Conservation (phyloP, 139 green algal genomes). For the Microglena sp. region DNA sequence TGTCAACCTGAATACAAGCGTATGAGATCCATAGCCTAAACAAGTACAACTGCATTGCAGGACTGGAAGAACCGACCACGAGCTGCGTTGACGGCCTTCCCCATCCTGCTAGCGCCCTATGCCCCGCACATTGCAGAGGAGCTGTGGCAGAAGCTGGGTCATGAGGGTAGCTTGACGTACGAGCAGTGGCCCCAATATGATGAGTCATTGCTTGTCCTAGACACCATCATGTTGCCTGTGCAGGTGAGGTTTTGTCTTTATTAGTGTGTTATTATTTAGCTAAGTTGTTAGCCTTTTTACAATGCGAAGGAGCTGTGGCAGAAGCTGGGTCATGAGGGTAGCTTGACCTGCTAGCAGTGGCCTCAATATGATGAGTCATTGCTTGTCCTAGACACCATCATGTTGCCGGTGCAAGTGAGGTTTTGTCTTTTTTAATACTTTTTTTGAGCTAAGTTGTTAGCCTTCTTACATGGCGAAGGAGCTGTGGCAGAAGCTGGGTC, state of each 20-base stretch:
- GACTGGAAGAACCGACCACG: constrained; percentile 21
- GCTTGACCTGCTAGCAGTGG: constrained; percentile 77
- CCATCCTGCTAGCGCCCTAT: constrained; percentile 89
- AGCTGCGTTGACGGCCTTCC: constrained; percentile 55
- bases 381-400: constrained; percentile 72
- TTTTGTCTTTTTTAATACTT: not conserved
- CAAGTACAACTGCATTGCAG: not conserved
- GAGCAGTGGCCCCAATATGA: constrained; percentile 68
- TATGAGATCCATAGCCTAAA: too few species aligned
- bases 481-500: constrained; percentile 60
- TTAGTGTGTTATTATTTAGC: not conserved
- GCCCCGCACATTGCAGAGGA: constrained; percentile 93
- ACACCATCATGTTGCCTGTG: constrained; percentile 74
- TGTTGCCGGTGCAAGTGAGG: constrained; percentile 69
- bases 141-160: constrained; percentile 60
- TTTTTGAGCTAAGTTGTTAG: not conserved
- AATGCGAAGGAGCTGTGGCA: constrained; percentile 86
- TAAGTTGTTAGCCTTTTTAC: too few species aligned
- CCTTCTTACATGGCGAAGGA: constrained; percentile 93
- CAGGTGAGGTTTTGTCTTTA: constrained; percentile 36
- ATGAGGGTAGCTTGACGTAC: constrained; percentile 57
- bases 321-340: constrained; percentile 27
- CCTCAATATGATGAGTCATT: constrained; percentile 60
- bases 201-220: constrained; percentile 67
- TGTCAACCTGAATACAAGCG: too few species aligned